Percentiles rank a stretch among this genome's conserved stretches.
Evolutionary conservation across 106 monocot species (phyloP).

Genomic region (Dendrobium catenatum): DNA sequence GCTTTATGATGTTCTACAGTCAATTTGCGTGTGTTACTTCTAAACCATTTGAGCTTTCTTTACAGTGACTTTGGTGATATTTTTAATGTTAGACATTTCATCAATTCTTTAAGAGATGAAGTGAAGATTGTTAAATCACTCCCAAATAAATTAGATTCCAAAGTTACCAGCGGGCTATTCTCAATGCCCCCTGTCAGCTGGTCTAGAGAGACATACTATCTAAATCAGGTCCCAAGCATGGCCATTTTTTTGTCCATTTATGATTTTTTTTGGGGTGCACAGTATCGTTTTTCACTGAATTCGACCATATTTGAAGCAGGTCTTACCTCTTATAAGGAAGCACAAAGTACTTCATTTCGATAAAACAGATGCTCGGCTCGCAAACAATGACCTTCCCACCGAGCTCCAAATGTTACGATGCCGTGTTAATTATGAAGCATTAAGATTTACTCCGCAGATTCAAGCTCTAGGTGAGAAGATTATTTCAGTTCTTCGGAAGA

Average conservation of each 20-base stretch:
- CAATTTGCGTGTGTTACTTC: background rate
- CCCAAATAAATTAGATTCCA: conserved; percentile 40
- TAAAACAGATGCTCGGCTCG: conserved; percentile 80
- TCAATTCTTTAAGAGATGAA: conserved; percentile 84
- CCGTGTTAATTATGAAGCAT: conserved; percentile 74
- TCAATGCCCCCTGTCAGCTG: conserved; percentile 84
- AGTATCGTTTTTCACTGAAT: background rate
- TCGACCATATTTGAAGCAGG: conserved; percentile 23
- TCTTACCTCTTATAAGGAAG: conserved; percentile 63
- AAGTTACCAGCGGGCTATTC: conserved; percentile 11
- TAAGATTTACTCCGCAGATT: conserved; percentile 68
- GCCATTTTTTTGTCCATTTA: background rate
- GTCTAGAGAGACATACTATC: conserved; percentile 85
- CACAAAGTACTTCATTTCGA: conserved; percentile 79
- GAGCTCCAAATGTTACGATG: conserved; percentile 72
- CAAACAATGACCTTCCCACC: conserved; percentile 71
- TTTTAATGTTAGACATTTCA: conserved; percentile 76
- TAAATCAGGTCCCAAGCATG: conserved; percentile 35
- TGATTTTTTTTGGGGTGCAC: background rate
- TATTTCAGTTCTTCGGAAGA: conserved; percentile 45
- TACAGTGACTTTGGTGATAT: conserved; percentile 88
- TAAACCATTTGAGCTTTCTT: background rate
- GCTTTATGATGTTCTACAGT: background rate
- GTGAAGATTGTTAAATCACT: conserved; percentile 66
- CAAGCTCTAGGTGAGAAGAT: conserved; percentile 66